Evolutionary conservation across 2,329 filamentous ascomycete species (phyloP).

Genomic region (Aureobasidium uvarum): DNA sequence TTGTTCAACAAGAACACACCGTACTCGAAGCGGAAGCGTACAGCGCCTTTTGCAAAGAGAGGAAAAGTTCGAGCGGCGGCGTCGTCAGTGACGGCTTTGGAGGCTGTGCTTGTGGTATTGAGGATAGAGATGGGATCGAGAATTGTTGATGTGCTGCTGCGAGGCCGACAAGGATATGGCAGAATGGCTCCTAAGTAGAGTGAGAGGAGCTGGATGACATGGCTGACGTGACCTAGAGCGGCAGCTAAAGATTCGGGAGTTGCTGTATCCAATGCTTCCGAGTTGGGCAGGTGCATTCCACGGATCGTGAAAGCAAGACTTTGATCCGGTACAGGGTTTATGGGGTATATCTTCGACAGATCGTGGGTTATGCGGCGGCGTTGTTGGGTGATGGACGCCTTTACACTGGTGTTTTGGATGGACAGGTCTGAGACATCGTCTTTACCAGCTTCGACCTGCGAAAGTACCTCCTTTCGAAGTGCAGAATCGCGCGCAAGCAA

Average conservation of each 20-base stretch:
- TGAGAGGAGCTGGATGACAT: constrained; percentile 71
- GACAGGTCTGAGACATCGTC: constrained; percentile 47
- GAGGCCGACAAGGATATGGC: constrained; percentile 73
- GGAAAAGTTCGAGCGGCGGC: constrained; percentile 60
- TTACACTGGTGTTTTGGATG: constrained; percentile 47
- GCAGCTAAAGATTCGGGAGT: constrained; percentile 74
- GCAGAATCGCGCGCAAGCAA: constrained; percentile 69
- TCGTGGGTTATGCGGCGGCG: constrained; percentile 85
- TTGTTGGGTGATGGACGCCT: constrained; percentile 75
- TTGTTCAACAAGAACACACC: constrained; percentile 97
- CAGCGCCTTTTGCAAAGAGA: constrained; percentile 66
- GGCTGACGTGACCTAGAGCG: constrained; percentile 75
- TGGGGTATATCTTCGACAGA: constrained; percentile 73
- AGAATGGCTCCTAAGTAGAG: constrained; percentile 77
- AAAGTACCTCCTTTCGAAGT: constrained; percentile 36
- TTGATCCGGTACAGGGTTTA: constrained; percentile 63
- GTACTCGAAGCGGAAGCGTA: constrained; percentile 92
- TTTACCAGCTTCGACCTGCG: constrained; percentile 47
- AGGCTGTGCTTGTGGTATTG: constrained; percentile 31
- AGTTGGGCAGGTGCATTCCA: constrained; percentile 74
- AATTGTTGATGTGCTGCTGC: constrained; percentile 72
- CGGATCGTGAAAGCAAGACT: constrained; percentile 83
- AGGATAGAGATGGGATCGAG: constrained; percentile 64
- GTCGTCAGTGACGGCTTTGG: constrained; percentile 29
- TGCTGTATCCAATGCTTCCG: constrained; percentile 62